Base-by-base conservation (phyloP, 1,284 basidiomycete species). In the Naganishia cerealis region DNA sequence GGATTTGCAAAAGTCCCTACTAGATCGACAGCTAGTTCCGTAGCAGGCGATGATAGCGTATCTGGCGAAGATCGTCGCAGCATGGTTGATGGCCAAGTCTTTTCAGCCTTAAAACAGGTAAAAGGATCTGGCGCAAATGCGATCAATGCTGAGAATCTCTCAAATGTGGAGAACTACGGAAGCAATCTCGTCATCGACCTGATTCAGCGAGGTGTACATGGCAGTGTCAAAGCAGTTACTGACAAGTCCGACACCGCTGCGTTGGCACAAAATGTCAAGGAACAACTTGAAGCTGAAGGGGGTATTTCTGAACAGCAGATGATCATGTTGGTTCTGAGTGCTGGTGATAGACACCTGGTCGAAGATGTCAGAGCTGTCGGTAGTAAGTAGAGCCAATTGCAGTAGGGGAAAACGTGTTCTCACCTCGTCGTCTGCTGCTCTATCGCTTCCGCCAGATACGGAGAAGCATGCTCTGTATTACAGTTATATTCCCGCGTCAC, bases 1-100 rank as follows among this genome's bases (percentile, higher is more conserved):
- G 95, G 94, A 1, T 99, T 94, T 77, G 94, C 94, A 62, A 93
- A 94, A 75, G 94, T 95, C 2, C 94, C 93, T 8, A 90, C 92
- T 73, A 93, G 92, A 58, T 63, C 67, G 21, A 61, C 68, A 24
- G 66, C 40, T 78, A 76, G 9, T 70, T 73, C 21, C 70, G 77
- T 38, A 75, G 75, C 53, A 73, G 75, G 18, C 7, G 63, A 48
- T 10, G 63, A 36, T 26, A 57, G 63, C 40, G 42, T 56, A n/a
- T 56, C 53, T 55, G 63, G 63, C 40, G 55, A 57, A 5, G 63
- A 21, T 16, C n/a, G 16, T 43, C 57, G 40, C 43, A 50, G 56
- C 21, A 73, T 73, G 8, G 76, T 75, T 57, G 72, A 73, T 50
- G 73, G 74, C 24, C 63, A 67, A 15, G 67, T 67, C 2, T 67